Evolutionary conservation across 257 asterid species (phyloP).

Genomic region (Plectranthus barbatus): DNA sequence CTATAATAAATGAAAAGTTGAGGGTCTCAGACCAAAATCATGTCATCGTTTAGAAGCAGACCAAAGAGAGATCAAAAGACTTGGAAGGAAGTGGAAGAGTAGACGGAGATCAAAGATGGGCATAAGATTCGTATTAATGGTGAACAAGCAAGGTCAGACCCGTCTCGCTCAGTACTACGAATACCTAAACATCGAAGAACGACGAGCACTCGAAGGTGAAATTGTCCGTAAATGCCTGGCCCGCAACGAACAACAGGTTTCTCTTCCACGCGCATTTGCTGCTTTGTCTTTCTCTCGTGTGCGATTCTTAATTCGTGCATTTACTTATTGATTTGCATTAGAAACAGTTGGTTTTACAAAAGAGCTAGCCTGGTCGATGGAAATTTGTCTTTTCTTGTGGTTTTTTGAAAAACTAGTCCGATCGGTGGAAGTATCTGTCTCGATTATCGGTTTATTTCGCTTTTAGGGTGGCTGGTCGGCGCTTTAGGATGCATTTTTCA

Average conservation of each 20-base stretch:
- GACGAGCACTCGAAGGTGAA: conserved; percentile 99
- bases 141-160: conserved; percentile 98
- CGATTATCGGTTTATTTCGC: background rate
- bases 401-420: background rate
- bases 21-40: background rate
- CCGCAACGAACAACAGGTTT: conserved; percentile 84
- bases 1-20: background rate
- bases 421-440: background rate
- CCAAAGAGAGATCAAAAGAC: background rate
- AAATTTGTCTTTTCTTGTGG: background rate
- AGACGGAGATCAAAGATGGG: conserved; percentile 42
- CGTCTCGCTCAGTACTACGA: conserved; percentile 95
- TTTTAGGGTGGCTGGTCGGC: background rate
- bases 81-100: background rate
- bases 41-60: background rate
- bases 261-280: background rate
- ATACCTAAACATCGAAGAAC: conserved; percentile 79
- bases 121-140: conserved; percentile 89
- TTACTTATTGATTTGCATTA: background rate
- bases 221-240: conserved; percentile 97
- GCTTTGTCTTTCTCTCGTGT: background rate
- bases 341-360: background rate
- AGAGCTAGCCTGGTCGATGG: background rate
- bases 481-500: background rate
- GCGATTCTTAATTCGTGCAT: background rate